Conservation (phyloP, 371 early-diverging fungal genomes). For the Entomophthora muscae region DNA sequence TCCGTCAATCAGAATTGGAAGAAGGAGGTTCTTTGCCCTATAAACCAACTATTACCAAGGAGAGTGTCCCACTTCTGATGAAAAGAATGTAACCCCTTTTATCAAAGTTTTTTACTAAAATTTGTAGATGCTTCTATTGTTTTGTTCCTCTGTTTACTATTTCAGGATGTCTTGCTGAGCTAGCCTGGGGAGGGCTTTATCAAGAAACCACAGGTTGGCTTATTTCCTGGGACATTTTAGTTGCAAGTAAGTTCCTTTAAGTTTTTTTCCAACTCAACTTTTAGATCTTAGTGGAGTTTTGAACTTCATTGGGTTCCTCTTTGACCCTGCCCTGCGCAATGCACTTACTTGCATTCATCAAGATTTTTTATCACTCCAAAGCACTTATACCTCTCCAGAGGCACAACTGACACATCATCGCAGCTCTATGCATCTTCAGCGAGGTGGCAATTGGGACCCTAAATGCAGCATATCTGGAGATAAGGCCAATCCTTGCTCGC, state of each 20-base stretch:
- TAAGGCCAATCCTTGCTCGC: background rate
- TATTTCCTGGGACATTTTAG: background rate
- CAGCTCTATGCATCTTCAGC: too few species aligned
- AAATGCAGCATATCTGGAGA: background rate
- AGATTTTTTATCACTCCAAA: background rate
- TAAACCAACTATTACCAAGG: background rate
- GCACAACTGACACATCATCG: background rate
- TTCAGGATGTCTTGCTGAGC: background rate
- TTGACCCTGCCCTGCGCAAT: conserved; percentile 1
- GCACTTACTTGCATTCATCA: background rate
- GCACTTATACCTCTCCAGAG: background rate
- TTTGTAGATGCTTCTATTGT: background rate
- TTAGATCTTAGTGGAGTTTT: background rate
- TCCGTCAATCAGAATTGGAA: too few species aligned
- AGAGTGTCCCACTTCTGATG: background rate
- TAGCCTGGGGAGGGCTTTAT: background rate
- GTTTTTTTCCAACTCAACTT: background rate
- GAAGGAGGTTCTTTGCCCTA: too few species aligned
- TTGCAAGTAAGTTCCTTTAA: background rate
- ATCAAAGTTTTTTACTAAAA: background rate
- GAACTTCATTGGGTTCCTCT: background rate
- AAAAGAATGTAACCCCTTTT: background rate
- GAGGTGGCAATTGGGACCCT: background rate
- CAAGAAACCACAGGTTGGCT: background rate
- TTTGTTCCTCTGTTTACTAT: background rate